Conservation (phyloP, 2,329 filamentous ascomycete genomes). For the Ophioceras dolichostomum region DNA sequence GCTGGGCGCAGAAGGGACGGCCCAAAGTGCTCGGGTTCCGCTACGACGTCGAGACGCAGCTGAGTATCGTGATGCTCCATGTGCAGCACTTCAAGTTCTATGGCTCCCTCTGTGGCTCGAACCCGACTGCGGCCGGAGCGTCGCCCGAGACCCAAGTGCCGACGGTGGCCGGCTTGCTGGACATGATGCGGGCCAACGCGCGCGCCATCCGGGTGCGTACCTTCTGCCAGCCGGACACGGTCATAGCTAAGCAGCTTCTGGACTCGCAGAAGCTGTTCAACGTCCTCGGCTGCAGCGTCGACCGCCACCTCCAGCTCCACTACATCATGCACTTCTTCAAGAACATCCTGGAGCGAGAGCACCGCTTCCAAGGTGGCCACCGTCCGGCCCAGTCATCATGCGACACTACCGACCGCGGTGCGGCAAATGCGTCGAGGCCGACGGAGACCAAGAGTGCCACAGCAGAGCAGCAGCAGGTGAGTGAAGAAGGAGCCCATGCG, state of each 20-base stretch:
- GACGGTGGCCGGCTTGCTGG: conserved; percentile 33
- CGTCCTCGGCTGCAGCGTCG: conserved; percentile 30
- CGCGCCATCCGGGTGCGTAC: conserved; percentile 40
- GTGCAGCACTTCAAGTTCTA: conserved; percentile 41
- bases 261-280: conserved; percentile 39
- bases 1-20: conserved; percentile 38
- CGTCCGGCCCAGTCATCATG: conserved; percentile 3
- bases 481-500: too few species aligned
- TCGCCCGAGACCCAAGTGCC: conserved; percentile 8
- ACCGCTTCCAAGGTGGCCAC: conserved; percentile 4
- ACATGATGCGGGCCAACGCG: conserved; percentile 39
- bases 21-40: conserved; percentile 44
- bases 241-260: conserved; percentile 44
- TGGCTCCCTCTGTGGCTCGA: conserved; percentile 30
- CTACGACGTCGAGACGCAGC: conserved; percentile 47
- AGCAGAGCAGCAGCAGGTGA: too few species aligned
- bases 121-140: too few species aligned
- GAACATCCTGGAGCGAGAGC: conserved; percentile 34
- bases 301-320: conserved; percentile 30
- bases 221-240: conserved; percentile 45
- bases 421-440: background rate
- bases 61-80: conserved; percentile 40
- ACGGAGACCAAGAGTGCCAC: background rate
- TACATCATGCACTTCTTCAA: conserved; percentile 44
- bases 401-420: conserved; percentile 7